A percentile compares a stretch with the other conserved stretches of the same genome.
Conservation (phyloP, 2,329 filamentous ascomycete genomes). For the Harringtonia lauricola region DNA sequence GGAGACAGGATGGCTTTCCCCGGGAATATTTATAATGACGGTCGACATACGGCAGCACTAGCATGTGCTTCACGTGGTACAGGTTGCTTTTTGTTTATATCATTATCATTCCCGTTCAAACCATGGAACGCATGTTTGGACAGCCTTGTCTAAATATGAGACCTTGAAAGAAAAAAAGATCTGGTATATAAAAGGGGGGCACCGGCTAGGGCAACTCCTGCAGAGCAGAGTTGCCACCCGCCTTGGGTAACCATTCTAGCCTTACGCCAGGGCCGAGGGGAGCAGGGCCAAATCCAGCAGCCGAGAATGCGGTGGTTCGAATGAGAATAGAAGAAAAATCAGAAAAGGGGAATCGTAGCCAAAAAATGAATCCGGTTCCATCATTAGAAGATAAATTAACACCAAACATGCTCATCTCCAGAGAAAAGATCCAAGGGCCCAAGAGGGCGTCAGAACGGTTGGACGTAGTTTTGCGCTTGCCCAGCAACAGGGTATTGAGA, state of each 20-base stretch:
- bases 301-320: conserved; percentile 7
- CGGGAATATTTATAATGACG: too few species aligned
- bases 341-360: background rate
- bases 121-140: background rate
- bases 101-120: conserved; percentile 3
- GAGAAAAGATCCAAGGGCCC: background rate
- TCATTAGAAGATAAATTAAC: background rate
- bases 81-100: background rate
- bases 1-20: too few species aligned
- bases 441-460: background rate
- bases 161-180: background rate
- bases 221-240: background rate
- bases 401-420: background rate
- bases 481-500: background rate
- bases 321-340: background rate
- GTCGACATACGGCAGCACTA: too few species aligned
- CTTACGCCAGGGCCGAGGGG: background rate
- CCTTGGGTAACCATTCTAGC: background rate
- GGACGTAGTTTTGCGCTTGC: too few species aligned
- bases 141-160: conserved; percentile 3
- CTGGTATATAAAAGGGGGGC: background rate
- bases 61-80: too few species aligned
- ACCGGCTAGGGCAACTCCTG: background rate
- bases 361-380: background rate
- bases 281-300: conserved; percentile 7